Evolutionary conservation across 495 filamentous ascomycete genomes (phyloP), one percentile per base, ranked within the genome.

Genomic region (Lichenothelia convexa): DNA sequence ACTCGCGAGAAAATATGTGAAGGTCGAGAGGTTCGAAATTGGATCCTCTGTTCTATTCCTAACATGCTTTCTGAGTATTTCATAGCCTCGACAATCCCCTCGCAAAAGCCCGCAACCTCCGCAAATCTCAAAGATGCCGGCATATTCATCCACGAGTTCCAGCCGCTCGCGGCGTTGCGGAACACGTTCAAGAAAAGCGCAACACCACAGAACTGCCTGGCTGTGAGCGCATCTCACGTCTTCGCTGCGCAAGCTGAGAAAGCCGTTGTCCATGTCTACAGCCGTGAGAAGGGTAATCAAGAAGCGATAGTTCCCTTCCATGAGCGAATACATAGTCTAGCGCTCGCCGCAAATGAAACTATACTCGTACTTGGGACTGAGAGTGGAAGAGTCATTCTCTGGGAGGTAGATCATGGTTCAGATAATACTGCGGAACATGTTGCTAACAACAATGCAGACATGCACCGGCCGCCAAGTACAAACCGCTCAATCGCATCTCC

Each of bases 171-270:
- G 38, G 64, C 70, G 5, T 65, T 80, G 43, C 76, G 74, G 48
- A 65, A 68, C 40, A 71, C 71, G 43, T 91, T 92, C 68, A 95
- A 93, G 68, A 93, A 92, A 61, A 92, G 80, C 60, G 83, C 81
- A 21, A 76, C 78, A 5, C 62, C 73, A 17, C 59, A 67, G 31
- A 81, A 85, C 55, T 76, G 80, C 42, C 59, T 97, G 18, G 89
- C 81, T 21, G 68, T 82, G 40, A 93, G 70, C 50, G 64, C 72
- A 26, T 75, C 76, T 16, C 89, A 97, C 51, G 66, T 95, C 22
- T 97, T 91, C 48, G 74, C 87, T 2, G 87, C 80, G 5, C 89
- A 97, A 50, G 67, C 71, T 11, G 85, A 82, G 24, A 95, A 94
- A 55, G 82, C 84, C 1, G 75, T 91, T 20, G 64, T 97, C 4